These are phyloP conservation scores for Boletellus sp. DNA, from an alignment of 768 basidiomycete genomes.

Conservation along the genomic window DNA sequence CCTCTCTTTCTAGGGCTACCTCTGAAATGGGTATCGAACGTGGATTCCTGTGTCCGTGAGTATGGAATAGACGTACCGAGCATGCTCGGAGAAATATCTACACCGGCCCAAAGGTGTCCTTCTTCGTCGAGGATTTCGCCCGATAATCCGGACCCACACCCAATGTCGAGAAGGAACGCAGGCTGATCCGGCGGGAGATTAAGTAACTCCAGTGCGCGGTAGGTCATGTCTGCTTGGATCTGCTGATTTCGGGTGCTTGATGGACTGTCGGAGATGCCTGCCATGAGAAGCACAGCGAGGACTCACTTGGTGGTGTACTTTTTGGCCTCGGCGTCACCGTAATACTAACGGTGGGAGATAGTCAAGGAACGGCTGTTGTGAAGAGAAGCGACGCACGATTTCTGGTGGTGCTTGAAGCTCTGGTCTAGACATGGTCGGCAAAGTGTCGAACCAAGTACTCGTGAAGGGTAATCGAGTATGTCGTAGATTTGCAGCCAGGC, in stretches of 20 bases:
- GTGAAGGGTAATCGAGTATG: background rate
- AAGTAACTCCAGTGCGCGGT: conserved; percentile 88
- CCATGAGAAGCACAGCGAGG: background rate
- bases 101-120: conserved; percentile 89
- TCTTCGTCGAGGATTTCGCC: conserved; percentile 96
- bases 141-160: conserved; percentile 94
- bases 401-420: conserved; percentile 88
- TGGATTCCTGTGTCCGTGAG: background rate
- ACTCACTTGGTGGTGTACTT: conserved; percentile 95
- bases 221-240: conserved; percentile 97
- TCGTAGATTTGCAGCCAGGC: background rate
- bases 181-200: conserved; percentile 77
- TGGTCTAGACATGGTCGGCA: conserved; percentile 68
- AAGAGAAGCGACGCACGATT: conserved; percentile 53
- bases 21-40: conserved; percentile 44
- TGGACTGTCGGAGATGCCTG: conserved; percentile 9
- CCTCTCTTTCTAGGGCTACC: conserved; percentile 92
- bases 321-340: conserved; percentile 91
- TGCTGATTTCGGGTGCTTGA: conserved; percentile 89
- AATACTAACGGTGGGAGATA: conserved; percentile 59
- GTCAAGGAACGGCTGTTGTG: background rate
- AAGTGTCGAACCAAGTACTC: background rate
- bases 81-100: conserved; percentile 97
- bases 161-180: conserved; percentile 89
- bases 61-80: conserved; percentile 55